Base-by-base conservation (phyloP, 495 filamentous ascomycete genomes). In the Cercophora scortea region DNA sequence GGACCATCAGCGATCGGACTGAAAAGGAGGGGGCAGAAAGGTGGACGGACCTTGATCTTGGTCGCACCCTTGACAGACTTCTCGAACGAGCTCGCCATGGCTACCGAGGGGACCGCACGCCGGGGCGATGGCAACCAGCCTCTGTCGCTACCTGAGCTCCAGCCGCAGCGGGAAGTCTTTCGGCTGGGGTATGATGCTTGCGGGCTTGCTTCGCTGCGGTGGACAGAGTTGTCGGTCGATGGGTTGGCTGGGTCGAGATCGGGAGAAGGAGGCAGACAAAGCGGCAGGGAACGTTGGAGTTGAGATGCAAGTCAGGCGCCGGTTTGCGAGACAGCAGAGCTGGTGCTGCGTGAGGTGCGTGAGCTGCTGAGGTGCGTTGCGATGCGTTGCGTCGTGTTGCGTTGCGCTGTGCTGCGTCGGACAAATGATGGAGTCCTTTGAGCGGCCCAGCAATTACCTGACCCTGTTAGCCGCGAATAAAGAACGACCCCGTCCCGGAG, bases 41-140 rank as follows among this genome's bases (percentile, higher is more conserved):
- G 12, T 36, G 6, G 17, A 69, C 80, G 63, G 46, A 89, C 90
- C 81, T 97, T 97, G 64, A 95, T 84, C 77, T 94, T 94, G 38
- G 89, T 94, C 60, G 88, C 89, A 70, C 89, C 89, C 73, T 94
- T 94, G 56, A 94, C 89, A 42, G 88, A 90, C 74, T 94, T 94
- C 76, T 94, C 89, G 58, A 91, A 93, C 47, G 85, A 88, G 63
- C 80, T 84, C 54, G 86, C 79, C 88, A 89, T 91, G 61, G 60
- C 65, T 73, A 50, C 35, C 51, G 46, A 41, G 43, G 25, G 25
- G 25, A 25, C 25, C 25, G 25, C 5, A 25, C 25, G 40, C 47
- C 36, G 45, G 39, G 39, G 47, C 38, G 40, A 18, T 8, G 11
- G 15, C n/a, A 10, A 13, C n/a, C 15, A 15, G 41, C 11, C 16